These are phyloP conservation scores for Kregervanrija fluxuum DNA, from an alignment of 805 yeast genomes.

Conservation along the genomic window DNA sequence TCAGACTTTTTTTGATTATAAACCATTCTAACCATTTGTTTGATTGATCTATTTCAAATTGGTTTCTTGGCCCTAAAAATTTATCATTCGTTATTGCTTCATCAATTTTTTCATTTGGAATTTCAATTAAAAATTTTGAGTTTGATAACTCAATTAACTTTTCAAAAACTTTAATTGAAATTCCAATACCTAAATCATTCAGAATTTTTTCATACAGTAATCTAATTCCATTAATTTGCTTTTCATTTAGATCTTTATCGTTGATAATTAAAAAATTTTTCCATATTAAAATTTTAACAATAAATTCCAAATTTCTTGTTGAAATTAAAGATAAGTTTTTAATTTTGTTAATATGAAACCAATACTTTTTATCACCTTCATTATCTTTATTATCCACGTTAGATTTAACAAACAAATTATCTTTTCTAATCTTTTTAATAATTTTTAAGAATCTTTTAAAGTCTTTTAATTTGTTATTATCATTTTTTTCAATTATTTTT, in stretches of 20 bases:
- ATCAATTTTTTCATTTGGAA: slow-evolving; percentile 2
- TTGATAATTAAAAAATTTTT: slow-evolving; percentile 28
- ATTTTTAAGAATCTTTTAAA: slow-evolving; percentile 34
- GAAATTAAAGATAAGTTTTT: no score
- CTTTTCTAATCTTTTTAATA: slow-evolving; percentile 44
- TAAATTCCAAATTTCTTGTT: slow-evolving; percentile 3
- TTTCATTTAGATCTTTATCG: slow-evolving; percentile 14
- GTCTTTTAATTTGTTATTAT: slow-evolving; percentile 2
- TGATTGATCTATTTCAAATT: no score
- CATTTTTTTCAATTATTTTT: no score
- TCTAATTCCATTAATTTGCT: slow-evolving; percentile 22
- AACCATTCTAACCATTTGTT: no score
- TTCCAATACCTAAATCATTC: slow-evolving; percentile 16
- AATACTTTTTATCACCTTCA: slow-evolving; percentile 21
- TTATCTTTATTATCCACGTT: slow-evolving; percentile 37
- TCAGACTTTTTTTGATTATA: no score
- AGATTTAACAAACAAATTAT: slow-evolving; percentile 22
- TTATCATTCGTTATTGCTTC: not conserved
- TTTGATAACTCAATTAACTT: slow-evolving; percentile 10
- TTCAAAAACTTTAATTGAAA: slow-evolving; percentile 12
- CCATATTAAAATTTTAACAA: slow-evolving; percentile 23
- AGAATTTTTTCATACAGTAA: slow-evolving; percentile 25
- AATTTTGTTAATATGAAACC: no score
- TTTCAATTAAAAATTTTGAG: slow-evolving; percentile 2
- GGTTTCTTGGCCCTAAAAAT: not conserved